Evolutionary conservation across 306 rosid species (phyloP), one percentile per base, ranked within the genome.

Genomic region (Lotus japonicus): DNA sequence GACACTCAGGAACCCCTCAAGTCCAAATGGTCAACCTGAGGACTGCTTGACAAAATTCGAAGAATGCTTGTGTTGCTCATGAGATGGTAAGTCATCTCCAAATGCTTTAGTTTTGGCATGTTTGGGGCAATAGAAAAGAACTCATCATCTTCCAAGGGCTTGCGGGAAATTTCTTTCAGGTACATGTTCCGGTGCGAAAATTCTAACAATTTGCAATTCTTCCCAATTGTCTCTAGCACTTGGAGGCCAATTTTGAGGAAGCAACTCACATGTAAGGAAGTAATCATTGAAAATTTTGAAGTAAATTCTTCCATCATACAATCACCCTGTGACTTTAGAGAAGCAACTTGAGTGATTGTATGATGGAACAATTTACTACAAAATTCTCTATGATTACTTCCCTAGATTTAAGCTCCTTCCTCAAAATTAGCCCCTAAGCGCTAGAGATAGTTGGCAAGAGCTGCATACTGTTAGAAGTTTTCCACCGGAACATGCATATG

Each of bases 1-100:
- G 11, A 94, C 97, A 70, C 84, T 88, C 99, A 97, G 88, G 79
- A 90, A 4, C 99, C 99, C 80, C 99, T 82, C 79, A 85, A 78
- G 51, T 94, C 99, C 71, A 94, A 63, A 48, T 75, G 77, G 9
- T 88, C 97, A 4, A 94, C 95, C 60, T 87, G 46, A 4, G 83
- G 78, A 64, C 97, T 88, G 65, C 65, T 44, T 4, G 94, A 78
- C 11, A 90, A 89, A 60, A 94, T 85, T 45, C 77, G 48, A 17
- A 80, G 78, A 43, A 89, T 82, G 10, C 99, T 89, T 0, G 59
- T 55, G 0, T 97, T 82, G 80, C 80, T 84, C 23, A 84, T 69
- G 16, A 83, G 80, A 71, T 90, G 92, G 74, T 94, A 94, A 18
- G 90, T 85, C 89, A 90, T 85, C 65, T 94, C 99, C 6, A 94